Conservation (phyloP, 2,329 filamentous ascomycete species). For the Ilyonectria destructans region DNA sequence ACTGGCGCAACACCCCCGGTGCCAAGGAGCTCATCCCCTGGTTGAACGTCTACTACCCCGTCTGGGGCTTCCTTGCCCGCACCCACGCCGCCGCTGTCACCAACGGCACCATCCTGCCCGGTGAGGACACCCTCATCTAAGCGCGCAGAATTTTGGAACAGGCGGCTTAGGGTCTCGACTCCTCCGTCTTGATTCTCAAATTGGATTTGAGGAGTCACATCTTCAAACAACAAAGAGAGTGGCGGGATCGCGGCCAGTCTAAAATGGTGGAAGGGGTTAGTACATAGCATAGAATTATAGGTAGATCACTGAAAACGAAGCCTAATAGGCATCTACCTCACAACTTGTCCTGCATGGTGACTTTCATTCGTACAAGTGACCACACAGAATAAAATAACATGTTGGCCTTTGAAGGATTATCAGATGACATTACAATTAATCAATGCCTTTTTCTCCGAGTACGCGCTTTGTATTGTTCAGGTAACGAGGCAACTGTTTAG, state of each 20-base stretch:
- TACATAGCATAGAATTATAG: not conserved
- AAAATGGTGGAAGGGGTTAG: not conserved
- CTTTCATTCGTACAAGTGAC: not conserved
- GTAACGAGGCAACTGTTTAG: too few relatives aligned
- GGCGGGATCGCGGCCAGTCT: not conserved
- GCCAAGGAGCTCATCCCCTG: conserved; percentile 73
- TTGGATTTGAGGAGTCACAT: not conserved
- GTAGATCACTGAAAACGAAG: conserved; percentile 1
- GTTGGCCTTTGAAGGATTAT: too few relatives aligned
- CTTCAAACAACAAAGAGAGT: not conserved
- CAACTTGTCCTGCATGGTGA: not conserved
- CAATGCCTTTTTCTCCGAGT: too few relatives aligned
- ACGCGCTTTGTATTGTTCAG: too few relatives aligned
- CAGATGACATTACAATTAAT: too few relatives aligned
- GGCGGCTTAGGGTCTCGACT: not conserved
- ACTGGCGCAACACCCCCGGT: conserved; percentile 74
- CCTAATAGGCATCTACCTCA: not conserved
- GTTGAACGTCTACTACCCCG: conserved; percentile 76
- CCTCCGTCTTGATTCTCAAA: conserved; percentile 4
- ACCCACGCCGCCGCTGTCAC: conserved; percentile 73
- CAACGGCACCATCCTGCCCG: conserved; percentile 72
- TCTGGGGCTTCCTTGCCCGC: conserved; percentile 76
- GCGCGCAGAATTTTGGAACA: not conserved
- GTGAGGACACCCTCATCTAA: conserved; percentile 61
- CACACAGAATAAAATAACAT: not conserved